Base-by-base conservation (phyloP, 805 yeast genomes). In the Hanseniaspora taiwanica region DNA sequence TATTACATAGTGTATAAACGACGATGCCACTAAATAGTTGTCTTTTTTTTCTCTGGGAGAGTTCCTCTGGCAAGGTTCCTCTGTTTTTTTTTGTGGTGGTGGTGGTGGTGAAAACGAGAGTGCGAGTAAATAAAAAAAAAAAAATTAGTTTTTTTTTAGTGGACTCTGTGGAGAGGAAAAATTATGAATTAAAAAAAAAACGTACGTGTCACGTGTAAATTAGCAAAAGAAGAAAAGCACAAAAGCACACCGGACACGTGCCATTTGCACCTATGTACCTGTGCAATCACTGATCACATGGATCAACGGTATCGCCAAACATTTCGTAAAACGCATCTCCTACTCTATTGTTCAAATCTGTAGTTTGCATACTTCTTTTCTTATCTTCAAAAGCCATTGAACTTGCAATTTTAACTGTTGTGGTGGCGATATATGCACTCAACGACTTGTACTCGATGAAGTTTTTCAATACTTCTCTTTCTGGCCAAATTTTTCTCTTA, bases 321-420 rank as follows among this genome's bases (percentile, higher is more conserved):
- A 74, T 43, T 39, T 64, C 68, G n/a, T 52, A 58, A 54, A 71
- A 87, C 0, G 86, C 78, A 6, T 63, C 65, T 1, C 81, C 79
- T 20, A 91, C 75, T 44, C 66, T 70, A 37, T 71, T 68, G 45
- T 85, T 86, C 23, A 89, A 62, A 54, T 87, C 83, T 3, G 85
- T 74, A 0, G 98, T 84, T 52, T 83, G 85, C 83, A 85, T 78
- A 3, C 91, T 71, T 38, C 97, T 63, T 1, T 83, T 82, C 43
- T 75, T 68, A 37, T 66, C 65, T 16, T 63, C 60, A 51, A 66
- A 91, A 0, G 96, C 96, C 43, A 68, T 58, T 14, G 59, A 51
- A 1, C 85, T 70, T 34, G 94, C 79, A 13, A 59, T 52, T 42
- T 94, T 65, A 0, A 89, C 84, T 3, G 81, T 60, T 0, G 72